Percentiles rank a stretch among this genome's conserved stretches.
phyloP scores from a whole-genome alignment of 2,329 filamentous ascomycete genomes.

The Hymenoscyphus linearis region DNA sequence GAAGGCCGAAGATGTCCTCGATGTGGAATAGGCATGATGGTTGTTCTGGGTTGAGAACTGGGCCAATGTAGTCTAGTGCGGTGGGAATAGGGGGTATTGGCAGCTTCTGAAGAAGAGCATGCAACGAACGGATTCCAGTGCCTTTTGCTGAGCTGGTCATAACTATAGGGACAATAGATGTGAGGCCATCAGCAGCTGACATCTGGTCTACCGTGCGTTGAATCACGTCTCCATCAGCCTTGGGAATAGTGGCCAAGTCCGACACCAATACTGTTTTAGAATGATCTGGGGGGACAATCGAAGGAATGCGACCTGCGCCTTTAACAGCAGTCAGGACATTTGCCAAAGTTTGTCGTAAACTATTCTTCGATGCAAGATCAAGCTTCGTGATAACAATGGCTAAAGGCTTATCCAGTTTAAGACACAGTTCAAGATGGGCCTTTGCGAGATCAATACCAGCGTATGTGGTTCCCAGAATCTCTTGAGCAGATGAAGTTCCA shows the following conservation, averaged over 20 bases:
- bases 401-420: conserved; percentile 73
- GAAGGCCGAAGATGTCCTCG: conserved; percentile 80
- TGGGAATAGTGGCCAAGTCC: conserved; percentile 52
- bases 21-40: conserved; percentile 74
- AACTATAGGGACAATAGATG: conserved; percentile 68
- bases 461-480: conserved; percentile 44
- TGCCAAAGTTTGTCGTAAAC: conserved; percentile 64
- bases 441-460: conserved; percentile 66
- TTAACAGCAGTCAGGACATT: conserved; percentile 76
- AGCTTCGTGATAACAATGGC: conserved; percentile 85
- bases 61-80: conserved; percentile 48
- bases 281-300: conserved; percentile 60
- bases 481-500: conserved; percentile 45
- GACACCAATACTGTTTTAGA: conserved; percentile 38
- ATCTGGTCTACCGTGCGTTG: conserved; percentile 50
- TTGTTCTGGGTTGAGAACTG: conserved; percentile 51
- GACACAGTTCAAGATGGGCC: conserved; percentile 77
- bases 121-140: conserved; percentile 72
- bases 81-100: conserved; percentile 59
- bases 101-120: conserved; percentile 72
- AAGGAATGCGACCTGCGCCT: conserved; percentile 64
- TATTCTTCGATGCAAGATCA: conserved; percentile 72
- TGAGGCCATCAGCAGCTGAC: conserved; percentile 32
- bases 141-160: conserved; percentile 85
- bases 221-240: conserved; percentile 52